These are phyloP conservation scores for Sinapis alba DNA, from an alignment of 441 rosid genomes.

Conservation along the genomic window DNA sequence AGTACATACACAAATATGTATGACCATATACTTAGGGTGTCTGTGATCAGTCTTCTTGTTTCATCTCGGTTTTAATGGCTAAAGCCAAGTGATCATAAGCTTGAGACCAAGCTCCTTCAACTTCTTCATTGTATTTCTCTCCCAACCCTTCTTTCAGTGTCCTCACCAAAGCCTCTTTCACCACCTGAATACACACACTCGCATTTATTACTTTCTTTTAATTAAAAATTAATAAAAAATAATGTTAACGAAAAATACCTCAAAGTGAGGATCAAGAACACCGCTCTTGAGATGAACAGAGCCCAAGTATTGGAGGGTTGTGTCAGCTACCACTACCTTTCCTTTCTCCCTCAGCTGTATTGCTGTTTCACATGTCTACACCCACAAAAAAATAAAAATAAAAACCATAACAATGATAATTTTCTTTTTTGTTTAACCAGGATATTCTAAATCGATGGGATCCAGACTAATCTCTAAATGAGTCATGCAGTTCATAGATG, in stretches of 20 bases:
- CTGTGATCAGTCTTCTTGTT: constrained; percentile 30
- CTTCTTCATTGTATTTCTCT: constrained; percentile 57
- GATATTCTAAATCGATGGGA: too few species aligned
- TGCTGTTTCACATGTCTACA: constrained; percentile 63
- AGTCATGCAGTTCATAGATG: too few species aligned
- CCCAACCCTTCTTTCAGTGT: constrained; percentile 53
- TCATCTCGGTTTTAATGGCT: constrained; percentile 62
- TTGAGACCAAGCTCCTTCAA: constrained; percentile 51
- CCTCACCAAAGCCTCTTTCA: constrained; percentile 60
- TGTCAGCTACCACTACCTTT: constrained; percentile 48
- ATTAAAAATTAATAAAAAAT: background rate
- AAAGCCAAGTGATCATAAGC: constrained; percentile 66
- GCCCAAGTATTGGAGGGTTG: constrained; percentile 60
- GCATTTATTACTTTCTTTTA: background rate
- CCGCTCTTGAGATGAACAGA: constrained; percentile 60
- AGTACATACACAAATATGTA: background rate
- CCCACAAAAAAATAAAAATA: background rate
- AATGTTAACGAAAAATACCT: constrained; percentile 33
- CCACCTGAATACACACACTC: constrained; percentile 42
- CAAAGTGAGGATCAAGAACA: constrained; percentile 57
- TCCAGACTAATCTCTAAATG: too few species aligned
- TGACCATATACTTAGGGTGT: background rate
- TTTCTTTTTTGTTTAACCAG: too few species aligned
- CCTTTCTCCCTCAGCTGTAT: constrained; percentile 59
- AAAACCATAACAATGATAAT: background rate